Base-by-base conservation (phyloP, 768 basidiomycete genomes). In the Lactarius akahatsu region DNA sequence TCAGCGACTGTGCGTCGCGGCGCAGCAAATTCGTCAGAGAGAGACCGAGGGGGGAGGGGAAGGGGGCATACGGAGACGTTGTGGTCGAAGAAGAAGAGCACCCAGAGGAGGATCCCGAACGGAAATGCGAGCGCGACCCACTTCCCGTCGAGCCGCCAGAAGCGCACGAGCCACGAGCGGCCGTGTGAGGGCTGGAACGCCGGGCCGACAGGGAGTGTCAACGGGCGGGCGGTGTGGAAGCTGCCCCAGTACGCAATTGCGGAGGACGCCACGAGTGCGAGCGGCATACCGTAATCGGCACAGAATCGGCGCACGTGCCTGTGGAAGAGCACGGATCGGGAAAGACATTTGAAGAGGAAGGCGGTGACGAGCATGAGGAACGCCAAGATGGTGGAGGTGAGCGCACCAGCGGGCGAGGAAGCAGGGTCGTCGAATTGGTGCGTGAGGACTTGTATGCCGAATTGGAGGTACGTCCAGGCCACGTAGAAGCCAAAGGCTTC, bases 401-500 rank as follows among this genome's bases (percentile, higher is more conserved):
- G 78, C 1, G 83, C 79, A 52, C 86, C 85, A 28, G 84, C 78
- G 8, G 74, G 70, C 6, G 80, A 78, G 1, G 74, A 61, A 3
- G 69, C 74, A 58, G 74, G 67, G 6, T 65, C 64, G 61, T 76
- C 70, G 58, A 94, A 86, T 72, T 94, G 91, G 47, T 91, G 83
- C 2, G 88, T 90, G 66, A 90, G 79, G 26, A 94, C 86, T 77
- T 95, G 94, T 16, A 93, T 85, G 38, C 93, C 93, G 68, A 96
- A 96, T 77, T 96, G 92, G 7, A 92, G 81, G 71, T 93, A 94
- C 1, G 92, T 91, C 85, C 90, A 94, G 20, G 91, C 89, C 1
- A 96, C 92, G 74, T 94, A 96, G 76, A 94, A 96, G 1, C 94
- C 93, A 71, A 95, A 96, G 0, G 91, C 94, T 70, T 95, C 93